Evolutionary conservation across 345 rosid species (phyloP), one percentile per base, ranked within the genome.

Genomic region (Camelina sativa): DNA sequence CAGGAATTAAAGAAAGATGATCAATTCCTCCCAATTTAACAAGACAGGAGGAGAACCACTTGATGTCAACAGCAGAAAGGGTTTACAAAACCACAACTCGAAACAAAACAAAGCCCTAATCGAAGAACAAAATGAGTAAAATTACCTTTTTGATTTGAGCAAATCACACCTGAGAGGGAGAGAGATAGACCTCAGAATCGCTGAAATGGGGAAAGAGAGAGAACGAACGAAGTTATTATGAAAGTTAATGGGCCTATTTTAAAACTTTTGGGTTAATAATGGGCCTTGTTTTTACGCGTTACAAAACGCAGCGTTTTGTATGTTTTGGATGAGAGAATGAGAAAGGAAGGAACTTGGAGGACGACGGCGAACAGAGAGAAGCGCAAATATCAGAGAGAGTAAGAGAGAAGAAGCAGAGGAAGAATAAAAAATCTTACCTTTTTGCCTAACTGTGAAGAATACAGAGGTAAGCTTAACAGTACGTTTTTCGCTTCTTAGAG

Each of bases 281-380:
- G 74, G 79, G 79, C 79, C 74, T 67, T 19, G 0, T 17, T 0
- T 20, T 20, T 20, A 20, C 2, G 1, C 22, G 22, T 20, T 8
- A 65, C 17, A 17, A 17, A 58, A 74, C 67, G 67, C 15, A 53
- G 32, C n/a, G 57, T 11, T 53, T 23, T 7, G 56, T 22, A 8
- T 53, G 48, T 35, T 51, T 15, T 30, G 80, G 59, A 54, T 69
- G 63, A 68, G 63, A 54, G 54, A 48, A 32, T 15, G 52, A 58
- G 12, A 25, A 25, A 25, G 30, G 30, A 25, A 0, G 12, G n/a
- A 23, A 46, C 37, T 19, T 54, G 60, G 68, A 7, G 37, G 40
- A 8, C 3, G 40, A 37, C 11, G 9, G 17, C 40, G 16, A 7
- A 34, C 8, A 34, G 30, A 66, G 51, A 41, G 62, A 57, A 73